Conservation (phyloP, 306 rosid species). For the Cajanus cajan region DNA sequence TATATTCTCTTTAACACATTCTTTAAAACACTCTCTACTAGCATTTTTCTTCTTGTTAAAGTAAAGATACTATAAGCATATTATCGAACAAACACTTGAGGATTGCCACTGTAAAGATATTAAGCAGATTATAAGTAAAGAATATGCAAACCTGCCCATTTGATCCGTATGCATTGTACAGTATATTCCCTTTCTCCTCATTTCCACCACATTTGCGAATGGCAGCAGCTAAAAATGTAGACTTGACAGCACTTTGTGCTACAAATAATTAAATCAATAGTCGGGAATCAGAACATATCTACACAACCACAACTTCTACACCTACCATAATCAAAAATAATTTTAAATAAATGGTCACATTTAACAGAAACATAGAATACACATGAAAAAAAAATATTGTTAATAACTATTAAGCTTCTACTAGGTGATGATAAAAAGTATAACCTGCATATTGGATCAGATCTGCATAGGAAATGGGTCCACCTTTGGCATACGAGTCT, state of each 20-base stretch:
- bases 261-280: conserved; percentile 28
- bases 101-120: neutral
- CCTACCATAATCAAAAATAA: neutral
- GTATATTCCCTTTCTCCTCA: conserved; percentile 73
- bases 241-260: conserved; percentile 86
- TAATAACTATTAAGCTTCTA: conserved; percentile 22
- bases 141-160: conserved; percentile 73
- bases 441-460: conserved; percentile 81
- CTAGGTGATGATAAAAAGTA: conserved; percentile 10
- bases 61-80: neutral
- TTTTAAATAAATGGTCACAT: neutral
- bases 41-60: neutral
- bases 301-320: neutral
- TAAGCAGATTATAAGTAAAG: neutral
- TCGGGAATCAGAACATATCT: conserved; percentile 6
- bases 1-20: too few species aligned
- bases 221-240: conserved; percentile 84
- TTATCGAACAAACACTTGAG: neutral
- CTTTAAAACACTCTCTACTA: too few species aligned
- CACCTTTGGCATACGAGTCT: conserved; percentile 86
- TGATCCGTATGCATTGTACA: conserved; percentile 92
- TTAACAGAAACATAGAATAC: conserved; percentile 18
- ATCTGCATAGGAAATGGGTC: conserved; percentile 88
- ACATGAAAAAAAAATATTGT: neutral
- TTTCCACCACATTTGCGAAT: conserved; percentile 95